phyloP scores from a whole-genome alignment of 2,329 filamentous ascomycete genomes.

The Tolypocladium guangdongense region DNA sequence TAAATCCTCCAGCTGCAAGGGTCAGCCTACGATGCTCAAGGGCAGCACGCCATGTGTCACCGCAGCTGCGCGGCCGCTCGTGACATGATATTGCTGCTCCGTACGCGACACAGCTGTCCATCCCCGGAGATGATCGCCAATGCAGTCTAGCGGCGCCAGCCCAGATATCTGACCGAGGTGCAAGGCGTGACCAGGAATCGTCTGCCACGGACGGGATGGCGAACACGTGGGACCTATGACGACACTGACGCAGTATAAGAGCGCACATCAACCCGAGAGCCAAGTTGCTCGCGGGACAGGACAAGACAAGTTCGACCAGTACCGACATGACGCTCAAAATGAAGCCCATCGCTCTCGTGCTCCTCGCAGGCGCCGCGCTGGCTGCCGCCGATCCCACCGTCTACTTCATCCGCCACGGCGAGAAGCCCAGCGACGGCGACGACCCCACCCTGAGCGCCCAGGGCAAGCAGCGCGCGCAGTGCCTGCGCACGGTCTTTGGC shows the following conservation, averaged over 20 bases:
- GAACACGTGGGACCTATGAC: too few species aligned
- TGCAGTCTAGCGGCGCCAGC: too few species aligned
- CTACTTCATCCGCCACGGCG: conserved; percentile 53
- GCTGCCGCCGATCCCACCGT: conserved; percentile 32
- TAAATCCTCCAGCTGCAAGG: too few species aligned
- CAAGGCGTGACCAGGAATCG: too few species aligned
- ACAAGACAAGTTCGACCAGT: neutral
- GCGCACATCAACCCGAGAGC: neutral
- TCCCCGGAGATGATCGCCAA: too few species aligned
- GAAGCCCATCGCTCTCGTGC: conserved; percentile 9
- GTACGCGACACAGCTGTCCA: too few species aligned
- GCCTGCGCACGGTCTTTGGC: conserved; percentile 46
- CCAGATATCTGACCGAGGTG: too few species aligned
- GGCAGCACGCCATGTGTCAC: too few species aligned
- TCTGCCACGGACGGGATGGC: too few species aligned
- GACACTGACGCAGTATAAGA: neutral
- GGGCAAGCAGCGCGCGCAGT: conserved; percentile 47
- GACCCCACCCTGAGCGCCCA: conserved; percentile 33
- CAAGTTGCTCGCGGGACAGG: neutral
- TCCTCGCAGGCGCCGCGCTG: conserved; percentile 7
- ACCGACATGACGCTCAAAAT: conserved; percentile 5
- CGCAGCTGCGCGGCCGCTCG: too few species aligned
- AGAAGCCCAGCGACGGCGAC: conserved; percentile 43
- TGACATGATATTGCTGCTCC: too few species aligned
- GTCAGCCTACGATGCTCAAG: too few species aligned